phyloP scores from a whole-genome alignment of 495 filamentous ascomycete species.

The Neurospora tetraspora region DNA sequence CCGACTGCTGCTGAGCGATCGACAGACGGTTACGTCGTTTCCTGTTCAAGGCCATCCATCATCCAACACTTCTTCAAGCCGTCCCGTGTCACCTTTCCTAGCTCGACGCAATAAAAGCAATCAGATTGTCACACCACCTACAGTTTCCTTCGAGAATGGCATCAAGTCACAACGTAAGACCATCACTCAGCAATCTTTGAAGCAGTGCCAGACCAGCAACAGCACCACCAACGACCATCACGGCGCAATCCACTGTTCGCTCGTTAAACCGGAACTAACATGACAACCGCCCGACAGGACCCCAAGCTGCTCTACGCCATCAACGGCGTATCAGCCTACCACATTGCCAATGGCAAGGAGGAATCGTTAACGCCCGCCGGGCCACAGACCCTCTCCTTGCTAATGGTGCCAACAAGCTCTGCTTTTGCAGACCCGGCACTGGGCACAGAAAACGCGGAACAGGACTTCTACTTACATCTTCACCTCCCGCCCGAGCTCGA shows the following conservation, averaged over 20 bases:
- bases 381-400: constrained; percentile 75
- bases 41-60: neutral
- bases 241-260: neutral
- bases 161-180: constrained; percentile 41
- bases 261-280: neutral
- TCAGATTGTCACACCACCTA: neutral
- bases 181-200: neutral
- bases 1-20: neutral
- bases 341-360: constrained; percentile 81
- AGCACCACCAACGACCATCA: neutral
- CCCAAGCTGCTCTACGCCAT: constrained; percentile 78
- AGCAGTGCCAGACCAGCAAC: neutral
- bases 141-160: constrained; percentile 21
- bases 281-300: constrained; percentile 34
- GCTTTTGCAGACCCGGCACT: constrained; percentile 53
- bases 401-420: constrained; percentile 87
- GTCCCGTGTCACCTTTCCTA: neutral
- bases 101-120: neutral
- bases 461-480: constrained; percentile 93
- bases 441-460: constrained; percentile 53
- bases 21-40: neutral
- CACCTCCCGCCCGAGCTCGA: constrained; percentile 91
- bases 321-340: constrained; percentile 73
- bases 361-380: constrained; percentile 71
- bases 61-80: neutral